Base-by-base conservation (phyloP, 306 rosid genomes). In the Citrullus mucosospermus region DNA sequence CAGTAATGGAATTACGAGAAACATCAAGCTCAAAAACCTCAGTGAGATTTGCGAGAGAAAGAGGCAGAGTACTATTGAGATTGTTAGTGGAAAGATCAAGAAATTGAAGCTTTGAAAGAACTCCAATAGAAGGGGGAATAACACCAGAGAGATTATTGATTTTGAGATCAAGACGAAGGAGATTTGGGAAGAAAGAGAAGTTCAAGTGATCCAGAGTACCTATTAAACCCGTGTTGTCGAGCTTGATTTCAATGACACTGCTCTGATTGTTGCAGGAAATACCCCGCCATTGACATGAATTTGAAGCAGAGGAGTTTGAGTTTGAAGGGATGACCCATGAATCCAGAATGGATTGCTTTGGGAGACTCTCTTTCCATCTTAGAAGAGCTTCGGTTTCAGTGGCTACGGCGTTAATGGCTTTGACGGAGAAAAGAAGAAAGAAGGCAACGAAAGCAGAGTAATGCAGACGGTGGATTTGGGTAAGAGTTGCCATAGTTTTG, bases 51-150 rank as follows among this genome's bases (percentile, higher is more conserved):
- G 93, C 77, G 0, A 87, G 76, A 43, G 93, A 89, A 72, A 87
- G 85, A 78, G 93, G 93, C 3, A 90, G 39, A 6, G 87, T 76
- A 11, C 86, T 86, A 54, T 80, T 85, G 59, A 90, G 68, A 16
- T 44, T 51, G 58, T 88, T 90, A 0, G 82, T 79, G 41, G 91
- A 88, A 41, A 90, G 91, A 39, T 90, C 92, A 58, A 90, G 92
- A 17, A 17, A 87, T 6, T 72, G 85, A 14, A 90, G 92, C 4
- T 81, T 90, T 3, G 91, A 83, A 62, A 82, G 87, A 0, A 77
- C 43, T 0, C 96, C 92, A 72, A 90, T 84, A 55, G 67, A 78
- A 32, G 73, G 17, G 28, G 95, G 95, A 18, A 88, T 87, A 6
- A 20, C 12, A 18, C 91, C 96, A 6, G 77, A 56, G 80, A 88